Base-by-base conservation (phyloP, 257 asterid genomes). In the Petunia axillaris region DNA sequence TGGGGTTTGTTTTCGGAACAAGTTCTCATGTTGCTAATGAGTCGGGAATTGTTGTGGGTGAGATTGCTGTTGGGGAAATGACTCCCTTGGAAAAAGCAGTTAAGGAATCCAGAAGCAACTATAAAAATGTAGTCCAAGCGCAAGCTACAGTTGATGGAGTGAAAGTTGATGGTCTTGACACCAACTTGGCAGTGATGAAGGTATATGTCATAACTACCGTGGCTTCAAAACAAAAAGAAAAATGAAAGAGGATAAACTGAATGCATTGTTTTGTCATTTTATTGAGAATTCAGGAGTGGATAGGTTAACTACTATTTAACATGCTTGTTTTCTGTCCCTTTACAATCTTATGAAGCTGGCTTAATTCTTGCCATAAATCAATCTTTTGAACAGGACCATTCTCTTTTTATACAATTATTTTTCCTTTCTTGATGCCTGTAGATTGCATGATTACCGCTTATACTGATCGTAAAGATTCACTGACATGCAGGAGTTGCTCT, bases 401-500 rank as follows among this genome's bases (percentile, higher is more conserved):
- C 16, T 35, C 62, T 73, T 36, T 8, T 50, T 48, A 25, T 25
- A 73, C 36, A 35, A 35, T 53, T 37, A 3, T 48, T 40, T 39
- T 55, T 55, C 8, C 36, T 50, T 64, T 50, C 59, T 36, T 48
- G 6, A 25, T 77, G 58, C 64, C 73, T 77, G 14, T 43, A 43
- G 15, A 58, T 36, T n/a, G n/a, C n/a, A n/a, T n/a, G n/a, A n/a
- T n/a, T n/a, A n/a, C n/a, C n/a, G n/a, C n/a, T n/a, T n/a, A n/a
- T n/a, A n/a, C n/a, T n/a, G n/a, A n/a, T n/a, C n/a, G n/a, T n/a
- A n/a, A n/a, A n/a, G n/a, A n/a, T n/a, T n/a, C n/a, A n/a, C n/a
- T n/a, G n/a, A n/a, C n/a, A n/a, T n/a, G 90, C 93, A 95, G 99
- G 98, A 95, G 88, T 85, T 95, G 89, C 90, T 95, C 75, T 92